These are phyloP conservation scores for Gamsiella multidivaricata DNA, from an alignment of 192 early-diverging fungal genomes.

Conservation along the genomic window DNA sequence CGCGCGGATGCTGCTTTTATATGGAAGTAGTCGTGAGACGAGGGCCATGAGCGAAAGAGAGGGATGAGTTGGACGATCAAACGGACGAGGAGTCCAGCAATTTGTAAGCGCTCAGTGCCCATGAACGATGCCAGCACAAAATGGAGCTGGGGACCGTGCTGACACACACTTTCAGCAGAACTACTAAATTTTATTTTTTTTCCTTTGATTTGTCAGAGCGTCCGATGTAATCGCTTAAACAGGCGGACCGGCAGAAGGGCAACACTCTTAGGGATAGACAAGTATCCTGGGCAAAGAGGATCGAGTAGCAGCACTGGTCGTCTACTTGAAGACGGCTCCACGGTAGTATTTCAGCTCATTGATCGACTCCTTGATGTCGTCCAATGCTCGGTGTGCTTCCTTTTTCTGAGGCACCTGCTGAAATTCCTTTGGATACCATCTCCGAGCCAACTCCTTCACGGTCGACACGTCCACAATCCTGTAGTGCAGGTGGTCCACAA, in stretches of 20 bases:
- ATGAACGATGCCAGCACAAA: no score
- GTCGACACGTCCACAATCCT: conserved; percentile 91
- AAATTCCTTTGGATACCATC: conserved; percentile 79
- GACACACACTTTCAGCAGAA: no score
- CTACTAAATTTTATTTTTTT: not conserved
- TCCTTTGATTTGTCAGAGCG: not conserved
- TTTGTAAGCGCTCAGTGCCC: no score
- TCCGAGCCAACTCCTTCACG: conserved; percentile 84
- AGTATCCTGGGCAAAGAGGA: not conserved
- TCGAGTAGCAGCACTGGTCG: not conserved
- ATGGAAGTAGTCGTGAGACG: not conserved
- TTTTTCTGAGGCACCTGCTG: conserved; percentile 69
- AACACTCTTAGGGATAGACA: not conserved
- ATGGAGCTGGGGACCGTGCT: no score
- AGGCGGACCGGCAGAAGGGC: not conserved
- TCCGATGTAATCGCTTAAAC: no score
- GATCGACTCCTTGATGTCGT: conserved; percentile 94
- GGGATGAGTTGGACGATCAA: no score
- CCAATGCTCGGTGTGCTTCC: conserved; percentile 79
- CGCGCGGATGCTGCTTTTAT: not conserved
- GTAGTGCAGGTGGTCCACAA: conserved; percentile 86
- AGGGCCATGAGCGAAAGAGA: not conserved
- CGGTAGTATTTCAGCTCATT: conserved; percentile 87
- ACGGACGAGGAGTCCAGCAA: no score
- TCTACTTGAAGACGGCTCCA: conserved; percentile 66